Conservation (phyloP, 805 yeast species). For the Jamesozyma hellenica region DNA sequence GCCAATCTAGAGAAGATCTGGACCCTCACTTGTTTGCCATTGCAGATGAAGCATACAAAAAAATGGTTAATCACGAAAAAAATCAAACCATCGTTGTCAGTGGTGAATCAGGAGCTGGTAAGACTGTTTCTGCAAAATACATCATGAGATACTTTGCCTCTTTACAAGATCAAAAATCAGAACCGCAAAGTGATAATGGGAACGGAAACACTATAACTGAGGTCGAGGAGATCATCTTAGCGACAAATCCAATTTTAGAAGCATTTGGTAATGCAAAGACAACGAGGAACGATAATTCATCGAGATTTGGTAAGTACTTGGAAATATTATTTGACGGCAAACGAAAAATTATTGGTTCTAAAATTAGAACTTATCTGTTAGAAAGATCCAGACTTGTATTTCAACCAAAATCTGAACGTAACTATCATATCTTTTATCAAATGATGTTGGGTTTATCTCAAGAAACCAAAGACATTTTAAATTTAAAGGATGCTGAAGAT, state of each 20-base stretch:
- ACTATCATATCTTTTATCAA: conserved; percentile 92
- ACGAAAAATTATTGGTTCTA: conserved; percentile 85
- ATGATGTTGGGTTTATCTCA: conserved; percentile 58
- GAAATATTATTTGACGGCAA: conserved; percentile 74
- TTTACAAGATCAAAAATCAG: conserved; percentile 49
- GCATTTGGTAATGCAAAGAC: conserved; percentile 95
- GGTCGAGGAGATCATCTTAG: conserved; percentile 86
- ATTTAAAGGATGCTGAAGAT: conserved; percentile 56
- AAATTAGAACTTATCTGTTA: conserved; percentile 81
- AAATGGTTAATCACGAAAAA: conserved; percentile 75
- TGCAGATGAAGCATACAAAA: conserved; percentile 93
- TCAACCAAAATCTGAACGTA: conserved; percentile 82
- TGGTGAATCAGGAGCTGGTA: conserved; percentile 99
- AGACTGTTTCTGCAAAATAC: conserved; percentile 93
- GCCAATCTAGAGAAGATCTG: conserved; percentile 74
- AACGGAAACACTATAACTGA: conserved; percentile 59
- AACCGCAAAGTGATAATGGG: conserved; percentile 13
- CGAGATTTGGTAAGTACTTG: conserved; percentile 88
- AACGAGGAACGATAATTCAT: conserved; percentile 83
- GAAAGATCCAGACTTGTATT: conserved; percentile 92
- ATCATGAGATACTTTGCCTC: conserved; percentile 97
- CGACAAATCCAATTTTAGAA: conserved; percentile 89
- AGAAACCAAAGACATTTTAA: conserved; percentile 44
- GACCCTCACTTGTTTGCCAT: conserved; percentile 96
- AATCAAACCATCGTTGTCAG: conserved; percentile 95